phyloP scores from a whole-genome alignment of 2,329 filamentous ascomycete species.

The Hymenoscyphus occultus region DNA sequence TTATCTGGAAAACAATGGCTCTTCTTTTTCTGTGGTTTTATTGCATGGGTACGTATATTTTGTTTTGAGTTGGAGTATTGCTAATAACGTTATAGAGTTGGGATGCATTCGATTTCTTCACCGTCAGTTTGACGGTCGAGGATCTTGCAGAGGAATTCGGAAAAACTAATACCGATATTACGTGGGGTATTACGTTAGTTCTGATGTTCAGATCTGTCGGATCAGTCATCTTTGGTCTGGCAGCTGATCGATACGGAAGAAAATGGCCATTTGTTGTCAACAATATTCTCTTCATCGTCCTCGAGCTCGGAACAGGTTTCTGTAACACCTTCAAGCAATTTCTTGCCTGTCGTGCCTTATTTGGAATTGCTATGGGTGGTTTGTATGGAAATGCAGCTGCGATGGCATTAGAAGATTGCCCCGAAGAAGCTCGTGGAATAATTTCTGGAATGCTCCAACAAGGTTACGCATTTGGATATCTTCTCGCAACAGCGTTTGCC shows the following conservation, averaged over 20 bases:
- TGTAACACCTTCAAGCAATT: constrained; percentile 64
- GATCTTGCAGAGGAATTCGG: constrained; percentile 62
- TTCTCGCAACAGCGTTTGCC: constrained; percentile 68
- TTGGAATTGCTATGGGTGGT: constrained; percentile 80
- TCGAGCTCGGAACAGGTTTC: constrained; percentile 75
- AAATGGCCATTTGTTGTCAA: constrained; percentile 80
- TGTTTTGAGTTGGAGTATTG: constrained; percentile 52
- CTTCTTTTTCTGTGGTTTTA: constrained; percentile 71
- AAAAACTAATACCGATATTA: constrained; percentile 64
- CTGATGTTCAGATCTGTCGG: constrained; percentile 65
- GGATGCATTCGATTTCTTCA: constrained; percentile 75
- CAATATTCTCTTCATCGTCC: constrained; percentile 67
- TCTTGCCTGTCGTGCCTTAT: constrained; percentile 70
- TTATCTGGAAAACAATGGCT: constrained; percentile 67
- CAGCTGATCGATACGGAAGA: constrained; percentile 74
- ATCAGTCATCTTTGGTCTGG: constrained; percentile 71
- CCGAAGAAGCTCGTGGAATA: constrained; percentile 58
- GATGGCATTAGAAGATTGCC: constrained; percentile 66
- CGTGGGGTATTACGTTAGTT: constrained; percentile 72
- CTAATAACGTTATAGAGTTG: background rate
- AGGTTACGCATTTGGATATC: constrained; percentile 77
- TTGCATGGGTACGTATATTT: constrained; percentile 55
- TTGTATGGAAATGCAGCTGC: constrained; percentile 76
- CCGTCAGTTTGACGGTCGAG: constrained; percentile 72
- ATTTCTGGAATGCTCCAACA: constrained; percentile 82